Conservation (phyloP, 441 rosid genomes). For the Dalechampia spathulata region DNA sequence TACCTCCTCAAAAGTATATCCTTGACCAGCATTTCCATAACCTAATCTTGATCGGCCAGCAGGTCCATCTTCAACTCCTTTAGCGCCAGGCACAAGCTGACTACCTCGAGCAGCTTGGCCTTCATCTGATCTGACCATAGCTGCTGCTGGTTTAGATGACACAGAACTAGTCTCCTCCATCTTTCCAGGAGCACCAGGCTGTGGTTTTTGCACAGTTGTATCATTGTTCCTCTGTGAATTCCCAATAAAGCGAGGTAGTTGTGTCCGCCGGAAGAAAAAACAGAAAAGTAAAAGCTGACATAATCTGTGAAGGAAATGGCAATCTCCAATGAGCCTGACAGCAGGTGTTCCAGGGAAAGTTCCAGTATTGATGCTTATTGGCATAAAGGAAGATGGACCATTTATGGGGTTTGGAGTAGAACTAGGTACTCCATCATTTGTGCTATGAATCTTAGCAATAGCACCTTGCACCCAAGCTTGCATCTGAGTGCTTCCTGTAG, state of each 20-base stretch:
- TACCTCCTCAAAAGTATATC: conserved; percentile 99
- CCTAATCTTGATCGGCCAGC: conserved; percentile 76
- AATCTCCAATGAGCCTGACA: conserved; percentile 98
- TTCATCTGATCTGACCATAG: conserved; percentile 63
- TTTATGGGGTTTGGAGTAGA: conserved; percentile 65
- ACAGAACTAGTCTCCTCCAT: conserved; percentile 71
- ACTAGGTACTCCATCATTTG: conserved; percentile 64
- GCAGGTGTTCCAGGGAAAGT: conserved; percentile 99
- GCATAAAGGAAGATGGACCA: conserved; percentile 88
- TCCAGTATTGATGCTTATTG: conserved; percentile 98
- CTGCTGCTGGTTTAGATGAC: conserved; percentile 51
- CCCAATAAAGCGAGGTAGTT: conserved; percentile 45
- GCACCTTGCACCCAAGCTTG: conserved; percentile 99
- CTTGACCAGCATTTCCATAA: conserved; percentile 98
- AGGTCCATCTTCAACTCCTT: conserved; percentile 81
- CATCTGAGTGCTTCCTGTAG: conserved; percentile 92
- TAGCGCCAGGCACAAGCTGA: conserved; percentile 58
- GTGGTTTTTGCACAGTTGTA: conserved; percentile 65
- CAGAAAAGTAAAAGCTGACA: conserved; percentile 96
- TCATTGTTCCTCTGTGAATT: conserved; percentile 61
- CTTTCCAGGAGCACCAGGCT: conserved; percentile 66
- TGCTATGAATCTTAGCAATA: conserved; percentile 91
- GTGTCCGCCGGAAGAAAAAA: conserved; percentile 78
- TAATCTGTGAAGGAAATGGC: conserved; percentile 98
- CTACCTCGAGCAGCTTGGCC: conserved; percentile 64